A percentile compares a stretch with the other conserved stretches of the same genome.
Conservation (phyloP, 805 yeast genomes). For the Yarrowia porcina region DNA sequence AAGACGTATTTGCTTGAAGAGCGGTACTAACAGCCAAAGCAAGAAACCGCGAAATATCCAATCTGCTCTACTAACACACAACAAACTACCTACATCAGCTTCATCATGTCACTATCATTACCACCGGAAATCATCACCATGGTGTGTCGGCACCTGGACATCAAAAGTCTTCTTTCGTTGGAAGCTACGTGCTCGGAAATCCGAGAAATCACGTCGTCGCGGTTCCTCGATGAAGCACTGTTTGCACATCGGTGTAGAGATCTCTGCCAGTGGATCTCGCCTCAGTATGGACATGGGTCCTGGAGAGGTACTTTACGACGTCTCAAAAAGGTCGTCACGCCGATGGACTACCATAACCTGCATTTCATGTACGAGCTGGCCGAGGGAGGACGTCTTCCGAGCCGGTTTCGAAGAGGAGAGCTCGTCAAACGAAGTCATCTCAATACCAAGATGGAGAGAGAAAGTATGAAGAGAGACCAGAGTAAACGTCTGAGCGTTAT, state of each 20-base stretch:
- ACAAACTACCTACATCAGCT: background rate
- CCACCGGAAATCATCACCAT: conserved; percentile 20
- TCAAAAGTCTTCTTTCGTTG: background rate
- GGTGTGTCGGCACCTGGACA: conserved; percentile 4
- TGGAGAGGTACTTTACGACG: conserved; percentile 14
- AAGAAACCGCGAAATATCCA: background rate
- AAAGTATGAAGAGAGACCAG: background rate
- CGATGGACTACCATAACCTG: conserved; percentile 9
- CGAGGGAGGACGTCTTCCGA: conserved; percentile 1
- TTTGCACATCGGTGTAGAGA: conserved; percentile 3
- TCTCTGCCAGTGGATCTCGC: conserved; percentile 10
- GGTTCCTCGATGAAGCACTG: background rate
- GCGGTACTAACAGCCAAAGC: background rate
- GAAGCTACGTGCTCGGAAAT: background rate
- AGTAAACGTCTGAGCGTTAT: conserved; percentile 5
- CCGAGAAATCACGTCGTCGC: background rate
- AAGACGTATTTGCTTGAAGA: background rate
- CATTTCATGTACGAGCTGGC: conserved; percentile 23
- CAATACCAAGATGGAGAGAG: conserved; percentile 14
- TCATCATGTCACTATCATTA: background rate
- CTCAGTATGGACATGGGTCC: conserved; percentile 15
- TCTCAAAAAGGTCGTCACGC: conserved; percentile 2
- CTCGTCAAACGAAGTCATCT: conserved; percentile 16
- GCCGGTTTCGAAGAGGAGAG: conserved; percentile 8
- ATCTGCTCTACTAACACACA: too few species aligned